phyloP scores from a whole-genome alignment of 371 early-diverging fungal species.

The Mucor sp. region DNA sequence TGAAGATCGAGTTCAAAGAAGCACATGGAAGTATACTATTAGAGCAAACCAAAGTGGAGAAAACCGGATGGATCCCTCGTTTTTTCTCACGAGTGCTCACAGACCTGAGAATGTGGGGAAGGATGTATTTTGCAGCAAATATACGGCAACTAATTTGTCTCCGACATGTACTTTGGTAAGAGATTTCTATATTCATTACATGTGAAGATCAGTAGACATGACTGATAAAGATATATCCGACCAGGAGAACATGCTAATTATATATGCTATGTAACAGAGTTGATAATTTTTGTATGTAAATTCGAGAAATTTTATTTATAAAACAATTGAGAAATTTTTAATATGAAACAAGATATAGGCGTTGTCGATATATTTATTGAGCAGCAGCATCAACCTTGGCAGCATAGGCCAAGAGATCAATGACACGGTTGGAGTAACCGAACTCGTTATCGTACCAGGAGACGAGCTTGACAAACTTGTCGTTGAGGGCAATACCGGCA shows the following conservation, averaged over 20 bases:
- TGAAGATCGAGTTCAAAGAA: neutral
- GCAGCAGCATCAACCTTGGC: constrained; percentile 60
- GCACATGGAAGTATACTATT: constrained; percentile 1
- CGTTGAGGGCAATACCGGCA: constrained; percentile 96
- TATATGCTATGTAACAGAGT: neutral
- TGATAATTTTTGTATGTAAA: neutral
- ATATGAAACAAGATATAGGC: neutral
- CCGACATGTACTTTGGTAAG: neutral
- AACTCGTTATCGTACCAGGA: constrained; percentile 96
- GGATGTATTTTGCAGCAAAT: neutral
- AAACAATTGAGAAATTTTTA: neutral
- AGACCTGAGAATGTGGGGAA: neutral
- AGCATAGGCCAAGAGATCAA: constrained; percentile 83
- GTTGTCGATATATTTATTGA: constrained; percentile 5
- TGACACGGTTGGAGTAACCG: constrained; percentile 95
- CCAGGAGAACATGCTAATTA: neutral
- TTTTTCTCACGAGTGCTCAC: constrained; percentile 8
- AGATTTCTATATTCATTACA: neutral
- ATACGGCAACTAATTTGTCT: neutral
- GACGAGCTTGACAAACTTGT: constrained; percentile 95
- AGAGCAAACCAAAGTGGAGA: constrained; percentile 1
- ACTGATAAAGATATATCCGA: neutral
- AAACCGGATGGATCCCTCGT: constrained; percentile 6
- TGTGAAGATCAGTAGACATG: neutral
- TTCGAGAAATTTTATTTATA: neutral